Base-by-base conservation (phyloP, 1,139 yeast species). In the Debaryomycetaceae sp. region DNA sequence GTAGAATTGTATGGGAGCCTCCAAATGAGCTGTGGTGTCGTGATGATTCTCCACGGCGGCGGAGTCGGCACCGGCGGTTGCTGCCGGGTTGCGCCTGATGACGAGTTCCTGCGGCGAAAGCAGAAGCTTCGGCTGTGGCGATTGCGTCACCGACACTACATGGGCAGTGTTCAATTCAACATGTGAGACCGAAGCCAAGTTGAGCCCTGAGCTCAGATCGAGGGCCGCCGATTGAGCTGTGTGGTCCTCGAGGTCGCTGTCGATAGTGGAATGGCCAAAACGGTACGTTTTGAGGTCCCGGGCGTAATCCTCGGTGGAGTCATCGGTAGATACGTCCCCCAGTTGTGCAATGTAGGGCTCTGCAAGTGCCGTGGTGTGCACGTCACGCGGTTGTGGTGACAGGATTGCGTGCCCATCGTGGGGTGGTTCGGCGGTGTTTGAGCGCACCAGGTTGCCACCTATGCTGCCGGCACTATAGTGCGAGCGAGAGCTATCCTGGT, bases 121-220 rank as follows among this genome's bases (percentile, higher is more conserved):
- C 4, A 27, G n/a, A 14, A 27, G 22, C 16, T 18, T 17, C 12
- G 29, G 29, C 14, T 27, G 29, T 5, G 42, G 37, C 20, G 34
- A 27, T 16, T 43, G 44, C 15, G 39, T 36, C 16, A 44, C 33
- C 19, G 43, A 40, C 15, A 43, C 29, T 3, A 44, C 31, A 29
- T 39, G 28, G 8, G 51, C 51, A 5, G 49, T 47, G 25, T 38
- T 42, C 12, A 42, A 28, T 23, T 48, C 51, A 4, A 44, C 5
- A 6, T 13, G n/a, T 8, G 25, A 13, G 12, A 5, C 16, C 5
- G 5, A 7, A 5, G 8, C 14, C 25, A 5, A 22, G 5, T 8
- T 8, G 7, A 22, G 8, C 25, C 25, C 25, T 6, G 25, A n/a
- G n/a, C 21, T 10, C 10, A 10, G 21, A 10, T 10, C 10, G 21